Evolutionary conservation across 495 filamentous ascomycete genomes (phyloP).

Genomic region (Jackrogersella multiformis): DNA sequence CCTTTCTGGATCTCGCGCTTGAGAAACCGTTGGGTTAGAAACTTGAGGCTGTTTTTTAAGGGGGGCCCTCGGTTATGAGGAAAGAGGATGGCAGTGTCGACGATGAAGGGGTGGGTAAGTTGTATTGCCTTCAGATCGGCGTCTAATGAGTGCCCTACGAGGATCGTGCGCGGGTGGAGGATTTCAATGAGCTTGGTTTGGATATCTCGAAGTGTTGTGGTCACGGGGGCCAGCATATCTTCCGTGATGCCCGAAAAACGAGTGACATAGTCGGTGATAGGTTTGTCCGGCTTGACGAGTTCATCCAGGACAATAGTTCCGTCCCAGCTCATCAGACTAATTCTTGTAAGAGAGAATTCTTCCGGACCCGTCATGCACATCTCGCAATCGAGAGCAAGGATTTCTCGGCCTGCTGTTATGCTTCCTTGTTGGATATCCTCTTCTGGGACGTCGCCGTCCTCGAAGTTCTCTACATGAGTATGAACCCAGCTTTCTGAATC

Average conservation of each 20-base stretch:
- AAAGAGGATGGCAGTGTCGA: constrained; percentile 88
- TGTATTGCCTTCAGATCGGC: constrained; percentile 85
- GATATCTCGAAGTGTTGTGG: constrained; percentile 84
- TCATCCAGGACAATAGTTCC: constrained; percentile 84
- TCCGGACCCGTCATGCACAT: constrained; percentile 88
- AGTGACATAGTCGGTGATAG: constrained; percentile 90
- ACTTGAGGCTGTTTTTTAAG: constrained; percentile 80
- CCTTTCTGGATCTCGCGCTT: constrained; percentile 81
- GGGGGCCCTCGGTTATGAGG: constrained; percentile 63
- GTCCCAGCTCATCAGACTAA: constrained; percentile 88
- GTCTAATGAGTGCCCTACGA: constrained; percentile 92
- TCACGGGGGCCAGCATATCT: constrained; percentile 79
- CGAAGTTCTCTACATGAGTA: constrained; percentile 70
- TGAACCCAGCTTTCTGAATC: constrained; percentile 83
- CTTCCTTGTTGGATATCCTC: constrained; percentile 79
- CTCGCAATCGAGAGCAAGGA: constrained; percentile 91
- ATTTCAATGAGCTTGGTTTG: constrained; percentile 78
- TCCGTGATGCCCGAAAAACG: constrained; percentile 90
- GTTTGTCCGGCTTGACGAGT: constrained; percentile 86
- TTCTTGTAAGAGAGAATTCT: constrained; percentile 82
- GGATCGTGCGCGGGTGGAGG: constrained; percentile 76
- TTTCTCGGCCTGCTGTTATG: constrained; percentile 81
- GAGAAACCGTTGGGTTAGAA: constrained; percentile 80
- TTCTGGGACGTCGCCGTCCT: constrained; percentile 73
- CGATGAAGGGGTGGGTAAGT: constrained; percentile 88